Base-by-base conservation (phyloP, 371 early-diverging fungal genomes). In the Polyrhizophydium stewartii region DNA sequence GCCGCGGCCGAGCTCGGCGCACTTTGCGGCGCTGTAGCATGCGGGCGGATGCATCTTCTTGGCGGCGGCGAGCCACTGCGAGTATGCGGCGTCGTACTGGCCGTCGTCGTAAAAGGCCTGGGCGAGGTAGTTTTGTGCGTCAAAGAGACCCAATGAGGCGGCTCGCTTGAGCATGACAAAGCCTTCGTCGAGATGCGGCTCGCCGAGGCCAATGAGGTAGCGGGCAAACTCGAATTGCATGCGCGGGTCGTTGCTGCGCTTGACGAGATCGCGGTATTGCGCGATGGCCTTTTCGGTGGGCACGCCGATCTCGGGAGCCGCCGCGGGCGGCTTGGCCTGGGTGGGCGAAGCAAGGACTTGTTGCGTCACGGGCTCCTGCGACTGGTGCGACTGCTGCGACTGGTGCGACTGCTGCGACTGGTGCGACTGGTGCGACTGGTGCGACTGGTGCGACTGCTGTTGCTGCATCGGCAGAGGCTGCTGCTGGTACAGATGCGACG, bases 61-160 rank as follows among this genome's bases (percentile, higher is more conserved):
- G 2, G 72, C 72, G 6, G 72, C 65, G 1, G 31, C 21, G 25
- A 59, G 32, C 31, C 62, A 64, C 40, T 66, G 68, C 3, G 59
- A 21, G 46, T 63, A 65, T 5, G 68, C 72, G 0, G 56, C 51
- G 7, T 46, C 89, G 60, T 86, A 81, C 68, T 93, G 92, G 16
- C 72, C 27, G 40, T 69, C 76, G 52, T 70, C 64, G 27, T 49
- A 88, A 63, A 89, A 89, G 49, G 86, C 83, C 38, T 89, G 85
- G 24, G 90, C 96, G 35, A 96, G 71, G 70, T 85, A 92, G 75
- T 88, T 92, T 64, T 88, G 87, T 1, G 93, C 90, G 28, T 94
- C 93, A 5, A 94, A 27, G 37, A 27, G 37, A 47, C 49, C 50
- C 88, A 84, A 58, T 79, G 83, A 57, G 80, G 76, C 68, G 82